A percentile compares a stretch with the other conserved stretches of the same genome.
These are phyloP conservation scores for Ceratobasidium sp. DNA, from an alignment of 1,284 basidiomycete genomes.

Conservation along the genomic window DNA sequence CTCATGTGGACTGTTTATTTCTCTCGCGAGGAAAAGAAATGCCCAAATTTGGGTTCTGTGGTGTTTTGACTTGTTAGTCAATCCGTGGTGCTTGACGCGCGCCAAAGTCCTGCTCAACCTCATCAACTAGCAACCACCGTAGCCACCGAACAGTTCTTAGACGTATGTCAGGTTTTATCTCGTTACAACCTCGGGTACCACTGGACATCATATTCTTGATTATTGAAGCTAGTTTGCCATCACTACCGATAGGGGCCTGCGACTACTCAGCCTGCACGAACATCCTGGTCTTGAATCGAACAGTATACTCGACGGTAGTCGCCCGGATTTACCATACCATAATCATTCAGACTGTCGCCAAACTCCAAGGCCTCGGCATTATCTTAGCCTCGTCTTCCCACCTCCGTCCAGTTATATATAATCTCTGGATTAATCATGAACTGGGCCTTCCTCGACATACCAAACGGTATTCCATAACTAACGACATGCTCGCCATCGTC, in stretches of 20 bases:
- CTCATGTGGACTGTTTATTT: too few species aligned
- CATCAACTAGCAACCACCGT: background rate
- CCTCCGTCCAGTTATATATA: conserved; percentile 11
- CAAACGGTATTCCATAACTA: conserved; percentile 6
- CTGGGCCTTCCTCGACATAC: background rate
- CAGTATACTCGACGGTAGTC: conserved; percentile 5
- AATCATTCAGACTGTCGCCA: background rate
- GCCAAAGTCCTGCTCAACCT: background rate
- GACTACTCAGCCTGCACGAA: background rate
- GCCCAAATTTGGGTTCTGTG: too few species aligned
- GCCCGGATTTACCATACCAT: conserved; percentile 6
- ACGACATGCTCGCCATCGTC: conserved; percentile 1
- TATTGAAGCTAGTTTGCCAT: conserved; percentile 1
- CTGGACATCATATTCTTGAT: background rate
- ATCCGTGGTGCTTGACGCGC: background rate
- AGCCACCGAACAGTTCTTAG: background rate
- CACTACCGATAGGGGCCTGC: background rate
- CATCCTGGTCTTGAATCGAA: conserved; percentile 12
- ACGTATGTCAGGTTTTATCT: background rate
- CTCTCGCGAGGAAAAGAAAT: too few species aligned
- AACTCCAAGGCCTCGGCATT: background rate
- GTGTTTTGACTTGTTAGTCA: background rate
- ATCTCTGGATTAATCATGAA: conserved; percentile 23
- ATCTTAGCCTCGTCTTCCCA: background rate
- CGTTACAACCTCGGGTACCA: background rate